These are phyloP conservation scores for Neoscytalidium dimidiatum DNA, from an alignment of 2,329 filamentous ascomycete species.

Conservation along the genomic window DNA sequence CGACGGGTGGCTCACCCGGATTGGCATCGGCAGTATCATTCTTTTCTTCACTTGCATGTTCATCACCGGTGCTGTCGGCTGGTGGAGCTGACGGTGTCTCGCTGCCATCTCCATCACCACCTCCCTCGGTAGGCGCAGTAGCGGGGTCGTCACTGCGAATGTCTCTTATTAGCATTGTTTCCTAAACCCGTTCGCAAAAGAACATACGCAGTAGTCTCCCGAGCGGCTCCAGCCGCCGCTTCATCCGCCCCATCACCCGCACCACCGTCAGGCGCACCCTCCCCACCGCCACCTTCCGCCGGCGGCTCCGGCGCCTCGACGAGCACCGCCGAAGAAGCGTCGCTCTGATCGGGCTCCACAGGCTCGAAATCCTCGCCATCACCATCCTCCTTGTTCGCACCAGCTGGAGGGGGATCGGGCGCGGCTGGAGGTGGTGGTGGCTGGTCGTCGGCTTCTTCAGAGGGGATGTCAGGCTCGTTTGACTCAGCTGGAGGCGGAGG, in stretches of 20 bases:
- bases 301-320: not conserved
- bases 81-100: not conserved
- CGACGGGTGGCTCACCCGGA: not conserved
- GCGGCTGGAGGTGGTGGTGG: not conserved
- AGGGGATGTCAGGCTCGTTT: not conserved
- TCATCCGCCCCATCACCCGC: not conserved
- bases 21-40: not conserved
- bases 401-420: not conserved
- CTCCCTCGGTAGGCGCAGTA: not conserved
- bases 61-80: no score
- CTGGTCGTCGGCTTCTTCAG: not conserved
- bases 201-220: not conserved
- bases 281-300: not conserved
- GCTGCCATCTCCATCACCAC: not conserved
- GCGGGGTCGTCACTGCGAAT: no score
- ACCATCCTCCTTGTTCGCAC: not conserved
- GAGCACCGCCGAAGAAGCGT: not conserved
- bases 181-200: no score
- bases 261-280: not conserved
- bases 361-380: not conserved
- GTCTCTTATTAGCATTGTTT: no score
- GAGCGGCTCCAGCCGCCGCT: not conserved
- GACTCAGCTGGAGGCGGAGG: not conserved
- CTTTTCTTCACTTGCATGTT: no score
- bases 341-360: not conserved